Evolutionary conservation across 2,329 filamentous ascomycete genomes (phyloP), one percentile per base, ranked within the genome.

Genomic region (Colletotrichum salicis): DNA sequence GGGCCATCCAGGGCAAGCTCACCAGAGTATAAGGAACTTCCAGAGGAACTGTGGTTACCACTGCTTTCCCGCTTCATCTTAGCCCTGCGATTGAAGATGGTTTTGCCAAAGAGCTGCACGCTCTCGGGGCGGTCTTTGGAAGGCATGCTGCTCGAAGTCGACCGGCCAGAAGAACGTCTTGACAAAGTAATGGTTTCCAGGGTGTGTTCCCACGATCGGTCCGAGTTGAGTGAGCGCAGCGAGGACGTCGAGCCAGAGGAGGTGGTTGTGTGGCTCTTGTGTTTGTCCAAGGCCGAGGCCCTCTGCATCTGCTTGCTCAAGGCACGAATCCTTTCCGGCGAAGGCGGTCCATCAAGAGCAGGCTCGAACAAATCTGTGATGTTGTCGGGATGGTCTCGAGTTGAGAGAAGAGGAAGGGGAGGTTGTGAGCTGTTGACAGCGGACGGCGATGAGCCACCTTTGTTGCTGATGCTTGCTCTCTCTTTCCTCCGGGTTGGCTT

Each of bases 311-410:
- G 87, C 78, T 87, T 86, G 78, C 84, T 90, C 64, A 90, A 82
- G 70, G 87, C 87, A 74, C 89, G 86, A 75, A 90, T 85, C 73
- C 85, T 85, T 76, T 89, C 86, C 33, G 90, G 88, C 41, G 89
- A 91, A 0, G 89, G 89, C 52, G 89, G 89, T 22, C 88, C 87
- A 75, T 91, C 88, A 67, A 91, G 80, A 72, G 89, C 86, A 60
- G 89, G 88, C 70, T 87, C 88, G 69, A 91, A 80, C 65, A 88
- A 82, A 70, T 87, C 85, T 71, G 81, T 77, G 59, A 83, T 69
- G 74, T 48, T 66, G 63, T 74, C 64, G 63, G 54, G 55, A 45
- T 64, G 62, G 35, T 61, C 59, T 52, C 70, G 70, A 51, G 66
- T 58, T 55, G 67, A 59, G 64, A 67, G 66, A 64, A 27, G 58